Conservation (phyloP, 768 basidiomycete species). For the Crucibulum laeve region DNA sequence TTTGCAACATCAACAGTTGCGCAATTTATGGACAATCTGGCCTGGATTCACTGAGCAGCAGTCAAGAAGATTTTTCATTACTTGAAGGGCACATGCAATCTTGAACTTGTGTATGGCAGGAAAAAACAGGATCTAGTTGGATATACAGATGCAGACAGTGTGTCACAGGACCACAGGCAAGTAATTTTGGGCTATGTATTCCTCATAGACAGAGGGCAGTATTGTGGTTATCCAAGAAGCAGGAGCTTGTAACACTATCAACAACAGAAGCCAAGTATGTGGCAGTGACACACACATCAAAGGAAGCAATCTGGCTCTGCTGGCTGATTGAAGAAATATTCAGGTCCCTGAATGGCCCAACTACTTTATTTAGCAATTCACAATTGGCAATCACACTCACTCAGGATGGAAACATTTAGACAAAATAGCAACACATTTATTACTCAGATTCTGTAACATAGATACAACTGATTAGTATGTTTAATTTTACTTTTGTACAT, state of each 20-base stretch:
- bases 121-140: too few relatives aligned
- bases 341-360: not conserved
- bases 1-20: slow-evolving; percentile 24
- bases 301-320: slow-evolving; percentile 22
- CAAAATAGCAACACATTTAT: not conserved
- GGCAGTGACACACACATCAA: slow-evolving; percentile 14
- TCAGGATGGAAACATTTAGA: not conserved
- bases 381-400: not conserved
- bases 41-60: slow-evolving; percentile 30
- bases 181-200: slow-evolving; percentile 22
- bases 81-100: slow-evolving; percentile 19
- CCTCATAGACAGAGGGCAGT: slow-evolving; percentile 19
- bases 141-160: slow-evolving; percentile 3
- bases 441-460: not conserved
- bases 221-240: slow-evolving; percentile 22
- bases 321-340: slow-evolving; percentile 14
- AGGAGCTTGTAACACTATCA: slow-evolving; percentile 14
- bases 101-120: slow-evolving; percentile 12
- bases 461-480: too few relatives aligned
- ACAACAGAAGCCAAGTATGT: too few relatives aligned
- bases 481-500: too few relatives aligned
- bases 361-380: too few relatives aligned
- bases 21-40: slow-evolving; percentile 26
- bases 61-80: slow-evolving; percentile 34
- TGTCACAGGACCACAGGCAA: slow-evolving; percentile 10